Conservation (phyloP, 257 asterid species). For the Petunia secreta region DNA sequence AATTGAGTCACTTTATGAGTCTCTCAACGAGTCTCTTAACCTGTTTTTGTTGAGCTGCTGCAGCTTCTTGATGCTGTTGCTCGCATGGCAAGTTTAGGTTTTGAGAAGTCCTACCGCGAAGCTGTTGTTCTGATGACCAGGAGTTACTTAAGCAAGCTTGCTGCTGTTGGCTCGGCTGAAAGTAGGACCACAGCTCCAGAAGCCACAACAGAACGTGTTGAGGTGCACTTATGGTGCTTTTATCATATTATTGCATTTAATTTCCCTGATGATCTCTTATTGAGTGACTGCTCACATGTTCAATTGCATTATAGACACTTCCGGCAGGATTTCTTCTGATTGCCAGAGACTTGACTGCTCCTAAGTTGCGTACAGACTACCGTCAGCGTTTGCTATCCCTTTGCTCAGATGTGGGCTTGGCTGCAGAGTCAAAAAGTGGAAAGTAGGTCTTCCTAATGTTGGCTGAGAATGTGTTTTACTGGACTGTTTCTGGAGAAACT, state of each 20-base stretch:
- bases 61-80: slow-evolving; percentile 99
- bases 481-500: slow-evolving; percentile 33
- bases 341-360: slow-evolving; percentile 70
- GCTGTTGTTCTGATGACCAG: slow-evolving; percentile 90
- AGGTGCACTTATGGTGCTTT: slow-evolving; percentile 52
- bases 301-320: slow-evolving; percentile 90
- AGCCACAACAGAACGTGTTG: slow-evolving; percentile 95
- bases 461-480: slow-evolving; percentile 33
- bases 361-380: slow-evolving; percentile 86
- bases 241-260: slow-evolving; percentile 25
- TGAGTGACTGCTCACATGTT: slow-evolving; percentile 70
- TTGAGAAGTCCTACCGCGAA: slow-evolving; percentile 96
- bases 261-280: slow-evolving; percentile 31
- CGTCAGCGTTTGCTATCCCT: slow-evolving; percentile 95
- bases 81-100: slow-evolving; percentile 98
- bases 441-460: slow-evolving; percentile 53
- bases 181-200: slow-evolving; percentile 78
- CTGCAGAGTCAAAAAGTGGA: slow-evolving; percentile 94
- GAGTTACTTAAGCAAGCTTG: slow-evolving; percentile 89
- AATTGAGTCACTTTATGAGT: slow-evolving; percentile 34
- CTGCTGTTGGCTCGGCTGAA: slow-evolving; percentile 86
- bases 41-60: slow-evolving; percentile 68
- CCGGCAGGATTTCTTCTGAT: slow-evolving; percentile 96
- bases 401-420: slow-evolving; percentile 99
- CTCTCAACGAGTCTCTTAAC: slow-evolving; percentile 63